Conservation (phyloP, 2,329 filamentous ascomycete species). For the Sodiomyces alkalinus region DNA sequence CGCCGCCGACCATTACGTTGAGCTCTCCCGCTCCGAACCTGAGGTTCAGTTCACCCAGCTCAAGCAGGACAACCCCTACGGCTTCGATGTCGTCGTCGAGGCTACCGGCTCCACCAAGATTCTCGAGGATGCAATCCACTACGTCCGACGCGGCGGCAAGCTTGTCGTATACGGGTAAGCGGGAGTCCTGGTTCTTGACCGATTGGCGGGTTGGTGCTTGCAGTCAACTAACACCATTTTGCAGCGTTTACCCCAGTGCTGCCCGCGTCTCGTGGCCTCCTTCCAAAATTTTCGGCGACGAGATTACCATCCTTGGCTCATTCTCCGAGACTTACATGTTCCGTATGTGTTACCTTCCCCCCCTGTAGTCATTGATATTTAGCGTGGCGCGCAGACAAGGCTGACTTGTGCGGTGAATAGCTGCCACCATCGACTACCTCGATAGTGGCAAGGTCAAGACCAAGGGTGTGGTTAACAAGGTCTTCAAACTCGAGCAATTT, state of each 20-base stretch:
- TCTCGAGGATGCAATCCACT: constrained; percentile 56
- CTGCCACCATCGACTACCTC: constrained; percentile 34
- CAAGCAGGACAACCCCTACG: constrained; percentile 50
- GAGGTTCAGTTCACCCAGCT: constrained; percentile 45
- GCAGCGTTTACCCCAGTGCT: constrained; percentile 45
- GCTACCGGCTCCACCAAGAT: constrained; percentile 55
- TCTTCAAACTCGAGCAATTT: constrained; percentile 59
- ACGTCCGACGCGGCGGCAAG: constrained; percentile 55
- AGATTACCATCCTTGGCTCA: constrained; percentile 58
- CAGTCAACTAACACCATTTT: constrained; percentile 1
- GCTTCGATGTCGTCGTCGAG: constrained; percentile 53
- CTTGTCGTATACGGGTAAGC: constrained; percentile 47
- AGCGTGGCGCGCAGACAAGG: neutral
- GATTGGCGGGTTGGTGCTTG: too few relatives aligned
- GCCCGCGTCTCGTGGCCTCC: constrained; percentile 53
- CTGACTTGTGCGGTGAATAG: constrained; percentile 11
- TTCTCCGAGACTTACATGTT: constrained; percentile 65
- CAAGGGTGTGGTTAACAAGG: constrained; percentile 57
- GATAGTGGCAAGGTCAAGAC: constrained; percentile 47
- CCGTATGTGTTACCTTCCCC: constrained; percentile 22
- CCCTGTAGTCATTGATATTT: neutral
- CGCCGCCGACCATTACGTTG: constrained; percentile 37
- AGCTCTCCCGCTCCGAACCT: constrained; percentile 38
- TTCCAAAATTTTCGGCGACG: constrained; percentile 52
- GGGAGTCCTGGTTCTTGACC: too few relatives aligned